Evolutionary conservation across 495 filamentous ascomycete species (phyloP).

Genomic region (Hypoxylon subgilvum): DNA sequence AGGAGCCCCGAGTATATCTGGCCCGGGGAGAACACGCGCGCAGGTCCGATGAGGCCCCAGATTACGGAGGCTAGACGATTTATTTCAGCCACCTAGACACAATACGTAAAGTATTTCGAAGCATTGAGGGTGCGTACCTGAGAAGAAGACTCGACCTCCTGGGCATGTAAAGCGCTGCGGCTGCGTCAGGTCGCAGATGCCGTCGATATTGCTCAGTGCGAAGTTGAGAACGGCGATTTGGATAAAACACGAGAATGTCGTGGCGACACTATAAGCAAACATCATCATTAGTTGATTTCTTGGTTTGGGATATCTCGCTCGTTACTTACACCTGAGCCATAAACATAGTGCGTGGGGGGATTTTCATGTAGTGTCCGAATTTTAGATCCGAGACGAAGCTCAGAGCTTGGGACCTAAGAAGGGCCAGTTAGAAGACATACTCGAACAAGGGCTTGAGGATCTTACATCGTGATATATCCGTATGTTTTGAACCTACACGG

Average conservation of each 20-base stretch:
- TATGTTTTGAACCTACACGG: conserved; percentile 70
- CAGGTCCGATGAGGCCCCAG: conserved; percentile 72
- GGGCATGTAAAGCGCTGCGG: conserved; percentile 71
- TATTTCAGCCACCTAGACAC: conserved; percentile 1
- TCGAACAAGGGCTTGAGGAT: not conserved
- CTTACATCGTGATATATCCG: conserved; percentile 71
- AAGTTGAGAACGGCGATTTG: conserved; percentile 70
- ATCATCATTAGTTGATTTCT: too few relatives aligned
- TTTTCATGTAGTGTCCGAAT: conserved; percentile 75
- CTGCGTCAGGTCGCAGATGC: conserved; percentile 65
- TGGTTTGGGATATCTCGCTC: too few relatives aligned
- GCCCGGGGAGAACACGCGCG: conserved; percentile 70
- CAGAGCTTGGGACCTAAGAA: conserved; percentile 55
- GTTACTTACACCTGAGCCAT: conserved; percentile 71
- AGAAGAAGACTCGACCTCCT: conserved; percentile 70
- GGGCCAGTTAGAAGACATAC: not conserved
- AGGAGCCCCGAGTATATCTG: conserved; percentile 70
- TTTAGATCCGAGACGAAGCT: conserved; percentile 62
- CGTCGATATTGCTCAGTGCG: conserved; percentile 65
- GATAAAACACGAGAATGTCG: conserved; percentile 69
- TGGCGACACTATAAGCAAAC: too few relatives aligned
- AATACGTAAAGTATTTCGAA: too few relatives aligned
- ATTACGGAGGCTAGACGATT: conserved; percentile 62
- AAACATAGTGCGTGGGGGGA: conserved; percentile 71
- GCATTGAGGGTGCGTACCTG: conserved; percentile 53